Evolutionary conservation across 1,284 basidiomycete species (phyloP).

Genomic region (Meira nashicola): DNA sequence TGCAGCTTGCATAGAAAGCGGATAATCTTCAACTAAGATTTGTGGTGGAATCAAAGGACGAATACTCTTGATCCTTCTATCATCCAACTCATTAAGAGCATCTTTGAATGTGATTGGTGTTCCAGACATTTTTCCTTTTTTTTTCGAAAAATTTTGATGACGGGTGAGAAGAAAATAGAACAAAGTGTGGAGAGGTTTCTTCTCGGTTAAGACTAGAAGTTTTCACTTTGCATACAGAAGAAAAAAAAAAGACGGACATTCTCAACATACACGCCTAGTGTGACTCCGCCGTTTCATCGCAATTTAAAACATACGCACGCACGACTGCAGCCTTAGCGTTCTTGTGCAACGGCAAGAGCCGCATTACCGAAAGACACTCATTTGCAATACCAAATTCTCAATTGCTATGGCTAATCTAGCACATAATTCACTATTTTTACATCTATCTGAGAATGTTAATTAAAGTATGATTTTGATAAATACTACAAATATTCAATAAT

Average conservation of each 20-base stretch:
- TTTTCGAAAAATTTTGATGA: neutral
- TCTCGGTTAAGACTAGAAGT: too few species aligned
- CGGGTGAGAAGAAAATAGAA: neutral
- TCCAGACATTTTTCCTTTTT: neutral
- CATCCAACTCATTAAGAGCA: slow-evolving; percentile 47
- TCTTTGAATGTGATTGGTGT: slow-evolving; percentile 27
- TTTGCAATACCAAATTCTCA: too few species aligned
- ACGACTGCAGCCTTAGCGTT: neutral
- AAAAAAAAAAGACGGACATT: too few species aligned
- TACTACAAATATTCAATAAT: too few species aligned
- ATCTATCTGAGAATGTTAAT: too few species aligned
- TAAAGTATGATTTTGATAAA: too few species aligned
- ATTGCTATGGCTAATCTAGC: too few species aligned
- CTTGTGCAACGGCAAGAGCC: too few species aligned
- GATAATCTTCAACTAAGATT: slow-evolving; percentile 49
- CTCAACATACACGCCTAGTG: neutral
- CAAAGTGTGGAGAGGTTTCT: neutral
- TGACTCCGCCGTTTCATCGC: neutral
- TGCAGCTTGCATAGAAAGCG: slow-evolving; percentile 35
- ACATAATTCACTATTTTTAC: too few species aligned
- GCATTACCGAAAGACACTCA: too few species aligned
- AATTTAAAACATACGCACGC: too few species aligned
- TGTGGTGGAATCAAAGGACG: slow-evolving; percentile 49
- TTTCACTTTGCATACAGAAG: neutral
- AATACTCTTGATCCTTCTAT: slow-evolving; percentile 46